These are phyloP conservation scores for Penicillium maclennaniae DNA, from an alignment of 495 filamentous ascomycete genomes.

Conservation along the genomic window DNA sequence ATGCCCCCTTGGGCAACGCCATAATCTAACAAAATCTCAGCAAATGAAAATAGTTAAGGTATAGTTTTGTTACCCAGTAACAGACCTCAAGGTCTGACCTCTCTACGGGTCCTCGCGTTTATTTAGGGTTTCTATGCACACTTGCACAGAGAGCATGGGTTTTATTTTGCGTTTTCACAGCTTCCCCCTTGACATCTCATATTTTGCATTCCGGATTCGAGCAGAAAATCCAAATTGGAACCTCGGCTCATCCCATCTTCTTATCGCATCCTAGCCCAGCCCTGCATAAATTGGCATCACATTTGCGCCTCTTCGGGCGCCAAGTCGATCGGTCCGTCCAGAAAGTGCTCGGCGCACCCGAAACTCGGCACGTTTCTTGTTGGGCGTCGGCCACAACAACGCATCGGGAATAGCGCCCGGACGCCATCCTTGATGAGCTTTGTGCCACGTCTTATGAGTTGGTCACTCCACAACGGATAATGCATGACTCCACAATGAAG, in stretches of 20 bases:
- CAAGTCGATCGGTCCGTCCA: background rate
- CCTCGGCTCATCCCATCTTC: background rate
- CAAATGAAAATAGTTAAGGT: too few relatives aligned
- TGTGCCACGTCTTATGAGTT: background rate
- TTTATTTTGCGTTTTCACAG: too few relatives aligned
- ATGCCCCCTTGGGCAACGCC: too few relatives aligned
- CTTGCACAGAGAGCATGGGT: too few relatives aligned
- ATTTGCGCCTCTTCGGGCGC: background rate
- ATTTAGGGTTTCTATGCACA: too few relatives aligned
- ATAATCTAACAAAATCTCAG: too few relatives aligned
- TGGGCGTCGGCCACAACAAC: background rate
- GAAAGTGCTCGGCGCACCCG: background rate
- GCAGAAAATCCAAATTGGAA: background rate
- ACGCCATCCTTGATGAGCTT: background rate
- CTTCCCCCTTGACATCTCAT: too few relatives aligned
- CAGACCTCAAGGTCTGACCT: too few relatives aligned
- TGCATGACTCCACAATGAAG: background rate
- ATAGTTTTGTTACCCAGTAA: too few relatives aligned
- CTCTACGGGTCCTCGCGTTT: too few relatives aligned
- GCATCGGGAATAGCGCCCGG: background rate
- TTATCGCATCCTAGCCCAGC: background rate
- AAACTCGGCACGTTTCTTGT: background rate
- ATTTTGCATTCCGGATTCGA: too few relatives aligned
- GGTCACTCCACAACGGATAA: background rate
- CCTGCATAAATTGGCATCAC: background rate